phyloP scores from a whole-genome alignment of 495 filamentous ascomycete genomes.

The Penicillium cosmopolitanum region DNA sequence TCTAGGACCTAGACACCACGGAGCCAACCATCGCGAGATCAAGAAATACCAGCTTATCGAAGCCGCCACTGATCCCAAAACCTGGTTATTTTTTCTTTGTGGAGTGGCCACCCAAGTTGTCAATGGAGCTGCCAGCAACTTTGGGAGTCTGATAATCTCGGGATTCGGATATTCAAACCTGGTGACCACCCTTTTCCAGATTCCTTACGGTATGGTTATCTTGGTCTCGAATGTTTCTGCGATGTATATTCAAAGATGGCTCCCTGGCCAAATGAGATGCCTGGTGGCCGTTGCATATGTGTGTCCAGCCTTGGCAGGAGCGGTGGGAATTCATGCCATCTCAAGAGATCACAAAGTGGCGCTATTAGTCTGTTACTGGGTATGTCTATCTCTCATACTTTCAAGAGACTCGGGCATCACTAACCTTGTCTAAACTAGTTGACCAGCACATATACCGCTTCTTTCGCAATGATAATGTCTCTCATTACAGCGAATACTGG shows the following conservation, averaged over 20 bases:
- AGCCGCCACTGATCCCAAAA: constrained; percentile 14
- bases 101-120: constrained; percentile 19
- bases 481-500: constrained; percentile 8
- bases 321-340: constrained; percentile 18
- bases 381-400: background rate
- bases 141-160: constrained; percentile 14
- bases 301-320: constrained; percentile 14
- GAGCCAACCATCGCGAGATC: constrained; percentile 7
- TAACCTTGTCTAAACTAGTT: background rate
- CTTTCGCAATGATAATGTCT: constrained; percentile 8
- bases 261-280: constrained; percentile 16
- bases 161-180: constrained; percentile 12
- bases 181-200: constrained; percentile 7
- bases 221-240: constrained; percentile 9
- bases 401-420: background rate
- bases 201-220: constrained; percentile 15
- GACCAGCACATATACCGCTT: constrained; percentile 6
- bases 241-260: constrained; percentile 21
- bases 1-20: constrained; percentile 7
- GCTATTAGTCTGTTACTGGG: constrained; percentile 8
- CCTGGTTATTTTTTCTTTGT: constrained; percentile 19
- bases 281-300: constrained; percentile 13
- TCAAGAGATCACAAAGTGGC: constrained; percentile 11
- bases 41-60: constrained; percentile 14
- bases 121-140: constrained; percentile 16